phyloP scores from a whole-genome alignment of 164 flowering plant genomes.

The Kingdonia uniflora region DNA sequence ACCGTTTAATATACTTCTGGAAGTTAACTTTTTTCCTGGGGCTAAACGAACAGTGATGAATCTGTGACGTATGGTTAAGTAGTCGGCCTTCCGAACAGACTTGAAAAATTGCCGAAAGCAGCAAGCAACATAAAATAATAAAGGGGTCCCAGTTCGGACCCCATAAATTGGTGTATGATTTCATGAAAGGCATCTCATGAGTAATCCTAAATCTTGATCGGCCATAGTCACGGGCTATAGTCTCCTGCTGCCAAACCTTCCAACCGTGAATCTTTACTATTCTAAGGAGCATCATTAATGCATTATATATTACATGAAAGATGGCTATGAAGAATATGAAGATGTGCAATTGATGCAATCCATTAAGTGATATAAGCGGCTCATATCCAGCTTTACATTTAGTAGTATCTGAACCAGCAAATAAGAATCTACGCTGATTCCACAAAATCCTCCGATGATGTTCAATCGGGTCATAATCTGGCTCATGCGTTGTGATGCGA shows the following conservation, averaged over 20 bases:
- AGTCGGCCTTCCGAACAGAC: slow-evolving; percentile 78
- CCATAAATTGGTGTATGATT: slow-evolving; percentile 74
- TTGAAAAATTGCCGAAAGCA: slow-evolving; percentile 80
- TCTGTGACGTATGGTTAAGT: slow-evolving; percentile 84
- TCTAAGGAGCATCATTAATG: slow-evolving; percentile 82
- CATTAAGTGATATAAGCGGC: slow-evolving; percentile 60
- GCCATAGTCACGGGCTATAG: slow-evolving; percentile 22
- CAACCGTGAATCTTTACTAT: slow-evolving; percentile 89
- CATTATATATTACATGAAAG: slow-evolving; percentile 71
- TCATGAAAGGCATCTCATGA: slow-evolving; percentile 93
- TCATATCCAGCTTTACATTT: slow-evolving; percentile 38
- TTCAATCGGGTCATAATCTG: background rate
- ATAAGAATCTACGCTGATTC: slow-evolving; percentile 41
- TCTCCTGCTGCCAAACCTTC: slow-evolving; percentile 90
- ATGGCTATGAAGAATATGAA: slow-evolving; percentile 92
- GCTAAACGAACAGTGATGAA: slow-evolving; percentile 57
- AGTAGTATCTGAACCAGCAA: slow-evolving; percentile 3
- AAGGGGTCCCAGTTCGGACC: slow-evolving; percentile 44
- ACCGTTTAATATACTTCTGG: slow-evolving; percentile 42
- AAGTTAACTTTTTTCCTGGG: slow-evolving; percentile 45
- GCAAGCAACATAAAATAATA: slow-evolving; percentile 71
- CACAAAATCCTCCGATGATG: slow-evolving; percentile 41
- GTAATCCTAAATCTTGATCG: slow-evolving; percentile 91
- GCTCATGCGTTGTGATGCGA: background rate
- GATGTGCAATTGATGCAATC: slow-evolving; percentile 87